Conservation (phyloP, 1,284 basidiomycete genomes). For the Malassezia nana region DNA sequence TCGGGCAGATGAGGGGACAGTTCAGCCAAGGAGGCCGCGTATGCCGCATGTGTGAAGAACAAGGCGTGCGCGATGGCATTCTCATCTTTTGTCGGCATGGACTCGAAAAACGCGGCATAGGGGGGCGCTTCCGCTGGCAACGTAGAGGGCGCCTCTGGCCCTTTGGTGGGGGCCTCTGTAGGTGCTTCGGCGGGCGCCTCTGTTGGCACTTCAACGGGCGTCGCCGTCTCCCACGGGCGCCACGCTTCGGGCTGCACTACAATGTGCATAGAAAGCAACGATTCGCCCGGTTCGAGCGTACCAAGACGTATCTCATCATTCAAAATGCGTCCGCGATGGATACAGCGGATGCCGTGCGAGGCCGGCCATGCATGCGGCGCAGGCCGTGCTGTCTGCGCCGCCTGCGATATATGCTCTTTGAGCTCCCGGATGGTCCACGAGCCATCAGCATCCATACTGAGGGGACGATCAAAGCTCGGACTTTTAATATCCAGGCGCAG, state of each 20-base stretch:
- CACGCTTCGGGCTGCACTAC: conserved; percentile 42
- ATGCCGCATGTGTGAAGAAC: conserved; percentile 3
- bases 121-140: not conserved
- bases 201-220: not conserved
- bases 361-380: conserved; percentile 25
- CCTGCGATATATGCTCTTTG: conserved; percentile 23
- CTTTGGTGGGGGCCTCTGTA: not conserved
- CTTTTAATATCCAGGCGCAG: not conserved
- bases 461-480: not conserved
- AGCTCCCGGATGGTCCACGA: conserved; percentile 1
- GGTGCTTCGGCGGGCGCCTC: not conserved
- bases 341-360: conserved; percentile 34
- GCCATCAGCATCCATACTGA: not conserved
- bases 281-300: not conserved
- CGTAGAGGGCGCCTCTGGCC: not conserved
- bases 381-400: not conserved
- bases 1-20: too few relatives aligned
- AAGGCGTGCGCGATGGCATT: not conserved
- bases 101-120: not conserved
- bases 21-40: not conserved
- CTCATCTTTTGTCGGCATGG: not conserved
- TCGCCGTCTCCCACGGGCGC: not conserved
- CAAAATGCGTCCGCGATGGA: conserved; percentile 30
- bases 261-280: conserved; percentile 28
- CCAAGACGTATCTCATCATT: conserved; percentile 7